Percentiles rank a stretch among this genome's conserved stretches.
Conservation (phyloP, 371 early-diverging fungal genomes). For the Sporodiniella umbellata region DNA sequence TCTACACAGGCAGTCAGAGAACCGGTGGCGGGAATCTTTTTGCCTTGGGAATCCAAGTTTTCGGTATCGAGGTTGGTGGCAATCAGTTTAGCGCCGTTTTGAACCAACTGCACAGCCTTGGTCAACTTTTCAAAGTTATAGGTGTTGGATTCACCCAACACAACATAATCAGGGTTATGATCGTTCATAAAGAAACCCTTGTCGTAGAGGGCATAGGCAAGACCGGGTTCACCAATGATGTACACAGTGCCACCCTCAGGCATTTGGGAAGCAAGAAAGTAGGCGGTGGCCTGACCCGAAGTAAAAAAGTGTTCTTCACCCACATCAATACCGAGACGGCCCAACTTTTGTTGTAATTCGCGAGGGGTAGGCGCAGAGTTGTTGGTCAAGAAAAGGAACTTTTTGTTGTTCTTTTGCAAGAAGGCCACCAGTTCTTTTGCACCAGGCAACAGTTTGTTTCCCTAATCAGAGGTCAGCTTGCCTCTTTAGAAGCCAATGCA, state of each 20-base stretch:
- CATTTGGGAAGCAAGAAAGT: constrained; percentile 60
- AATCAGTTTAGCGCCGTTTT: constrained; percentile 58
- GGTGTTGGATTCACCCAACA: constrained; percentile 58
- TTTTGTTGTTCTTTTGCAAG: constrained; percentile 22
- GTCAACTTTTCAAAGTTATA: constrained; percentile 63
- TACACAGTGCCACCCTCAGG: constrained; percentile 59
- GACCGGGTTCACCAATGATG: constrained; percentile 68
- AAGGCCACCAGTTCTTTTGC: constrained; percentile 65
- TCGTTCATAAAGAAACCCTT: constrained; percentile 68
- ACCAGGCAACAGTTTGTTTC: constrained; percentile 52
- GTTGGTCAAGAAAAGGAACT: not conserved
- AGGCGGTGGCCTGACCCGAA: constrained; percentile 64
- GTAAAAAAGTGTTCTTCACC: constrained; percentile 64
- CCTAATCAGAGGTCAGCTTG: too few species aligned
- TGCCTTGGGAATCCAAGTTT: constrained; percentile 51
- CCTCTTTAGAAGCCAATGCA: too few species aligned
- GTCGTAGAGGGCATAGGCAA: constrained; percentile 65
- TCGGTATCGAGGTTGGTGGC: constrained; percentile 68
- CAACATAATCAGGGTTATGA: constrained; percentile 63
- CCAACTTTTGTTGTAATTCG: constrained; percentile 60
- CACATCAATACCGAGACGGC: constrained; percentile 60
- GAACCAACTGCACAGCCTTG: constrained; percentile 61
- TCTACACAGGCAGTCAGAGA: constrained; percentile 62
- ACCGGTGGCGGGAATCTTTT: constrained; percentile 59
- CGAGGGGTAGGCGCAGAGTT: constrained; percentile 51